Conservation (phyloP, 2,329 filamentous ascomycete species). For the Botryotinia calthae region DNA sequence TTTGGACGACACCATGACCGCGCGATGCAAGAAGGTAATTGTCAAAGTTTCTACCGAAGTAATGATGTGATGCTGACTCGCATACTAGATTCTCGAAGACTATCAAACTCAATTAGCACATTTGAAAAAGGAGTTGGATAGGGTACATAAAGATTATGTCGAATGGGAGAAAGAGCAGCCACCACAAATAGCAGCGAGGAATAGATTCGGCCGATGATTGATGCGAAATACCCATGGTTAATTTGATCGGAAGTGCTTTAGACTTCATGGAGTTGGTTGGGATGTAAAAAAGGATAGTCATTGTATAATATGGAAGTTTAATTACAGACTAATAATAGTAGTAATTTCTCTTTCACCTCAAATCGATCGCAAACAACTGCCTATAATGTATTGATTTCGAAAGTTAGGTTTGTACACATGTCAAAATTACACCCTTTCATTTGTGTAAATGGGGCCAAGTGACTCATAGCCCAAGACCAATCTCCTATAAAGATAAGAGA, state of each 20-base stretch:
- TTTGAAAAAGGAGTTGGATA: conserved; percentile 62
- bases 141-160: conserved; percentile 52
- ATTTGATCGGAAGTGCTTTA: conserved; percentile 15
- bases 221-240: conserved; percentile 21
- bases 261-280: conserved; percentile 19
- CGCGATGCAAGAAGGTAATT: conserved; percentile 69
- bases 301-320: conserved; percentile 20
- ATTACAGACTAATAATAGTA: conserved; percentile 1
- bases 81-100: conserved; percentile 67
- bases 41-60: conserved; percentile 33
- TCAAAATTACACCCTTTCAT: background rate
- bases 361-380: background rate
- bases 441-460: background rate
- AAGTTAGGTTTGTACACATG: background rate
- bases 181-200: conserved; percentile 12
- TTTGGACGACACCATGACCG: conserved; percentile 67
- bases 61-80: conserved; percentile 25
- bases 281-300: conserved; percentile 19
- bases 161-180: conserved; percentile 49
- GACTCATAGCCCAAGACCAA: conserved; percentile 2
- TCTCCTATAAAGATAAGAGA: background rate
- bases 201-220: conserved; percentile 18
- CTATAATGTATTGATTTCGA: background rate
- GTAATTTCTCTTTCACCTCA: conserved; percentile 7
- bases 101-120: conserved; percentile 79